Evolutionary conservation across 2,329 filamentous ascomycete species (phyloP).

Genomic region (Epichloe festucae): DNA sequence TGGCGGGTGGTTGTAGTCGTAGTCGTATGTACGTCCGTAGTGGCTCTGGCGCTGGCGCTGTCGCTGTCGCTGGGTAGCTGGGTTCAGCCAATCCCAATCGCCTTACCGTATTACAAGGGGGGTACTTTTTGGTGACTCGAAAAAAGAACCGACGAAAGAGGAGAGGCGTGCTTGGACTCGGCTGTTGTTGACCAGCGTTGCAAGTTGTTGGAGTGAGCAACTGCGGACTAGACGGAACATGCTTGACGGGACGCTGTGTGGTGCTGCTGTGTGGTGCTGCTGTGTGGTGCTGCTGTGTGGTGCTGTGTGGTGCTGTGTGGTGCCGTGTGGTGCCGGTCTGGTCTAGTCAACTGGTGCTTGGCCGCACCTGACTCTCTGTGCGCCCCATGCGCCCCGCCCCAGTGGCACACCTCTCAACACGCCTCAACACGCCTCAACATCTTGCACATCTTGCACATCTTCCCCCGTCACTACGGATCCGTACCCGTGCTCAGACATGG

Average conservation of each 20-base stretch:
- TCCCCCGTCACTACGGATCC: not conserved
- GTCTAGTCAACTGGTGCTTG: not conserved
- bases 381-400: not conserved
- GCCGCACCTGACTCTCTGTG: not conserved
- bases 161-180: not conserved
- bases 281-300: too few species aligned
- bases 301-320: too few species aligned
- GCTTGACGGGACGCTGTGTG: too few species aligned
- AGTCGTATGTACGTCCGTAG: not conserved
- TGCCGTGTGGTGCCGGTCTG: too few species aligned
- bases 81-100: not conserved
- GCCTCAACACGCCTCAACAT: too few species aligned
- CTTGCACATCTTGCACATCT: not conserved
- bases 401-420: too few species aligned
- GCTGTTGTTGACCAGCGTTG: not conserved
- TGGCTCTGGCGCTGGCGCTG: not conserved
- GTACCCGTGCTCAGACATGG: not conserved
- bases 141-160: not conserved
- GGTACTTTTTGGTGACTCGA: not conserved
- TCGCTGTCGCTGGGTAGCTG: not conserved
- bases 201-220: too few species aligned
- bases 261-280: too few species aligned
- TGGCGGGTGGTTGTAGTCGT: not conserved
- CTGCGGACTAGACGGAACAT: too few species aligned
- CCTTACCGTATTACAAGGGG: not conserved